phyloP scores from a whole-genome alignment of 2,329 filamentous ascomycete genomes.

The Aspergillus tamarii region DNA sequence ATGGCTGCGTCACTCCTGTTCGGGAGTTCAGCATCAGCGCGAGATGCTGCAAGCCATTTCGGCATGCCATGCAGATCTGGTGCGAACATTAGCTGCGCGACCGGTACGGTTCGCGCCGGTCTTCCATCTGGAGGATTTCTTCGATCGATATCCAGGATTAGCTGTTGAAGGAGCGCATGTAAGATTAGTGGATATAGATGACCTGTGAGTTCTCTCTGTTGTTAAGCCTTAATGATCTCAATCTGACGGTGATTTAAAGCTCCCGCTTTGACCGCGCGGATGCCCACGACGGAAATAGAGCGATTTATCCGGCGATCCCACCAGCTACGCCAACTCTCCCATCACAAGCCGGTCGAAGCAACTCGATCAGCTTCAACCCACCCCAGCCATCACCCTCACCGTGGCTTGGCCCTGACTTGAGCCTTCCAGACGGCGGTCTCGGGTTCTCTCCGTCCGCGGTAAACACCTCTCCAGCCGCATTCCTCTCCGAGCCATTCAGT shows the following conservation, averaged over 20 bases:
- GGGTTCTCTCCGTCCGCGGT: conserved; percentile 47
- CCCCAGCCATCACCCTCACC: conserved; percentile 24
- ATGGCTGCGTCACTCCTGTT: conserved; percentile 75
- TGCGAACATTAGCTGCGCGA: conserved; percentile 69
- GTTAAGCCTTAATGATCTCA: not conserved
- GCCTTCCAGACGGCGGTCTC: conserved; percentile 21
- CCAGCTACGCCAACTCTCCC: conserved; percentile 17
- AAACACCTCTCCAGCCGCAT: conserved; percentile 36
- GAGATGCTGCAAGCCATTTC: conserved; percentile 79
- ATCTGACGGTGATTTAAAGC: conserved; percentile 1
- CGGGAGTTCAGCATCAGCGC: conserved; percentile 76
- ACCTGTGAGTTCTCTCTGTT: conserved; percentile 34
- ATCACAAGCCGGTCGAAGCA: conserved; percentile 19
- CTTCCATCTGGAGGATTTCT: conserved; percentile 86
- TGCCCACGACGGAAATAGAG: conserved; percentile 19
- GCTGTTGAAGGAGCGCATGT: conserved; percentile 76
- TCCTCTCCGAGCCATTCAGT: conserved; percentile 32
- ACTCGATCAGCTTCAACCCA: conserved; percentile 29
- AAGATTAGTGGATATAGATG: conserved; percentile 69
- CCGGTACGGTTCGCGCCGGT: conserved; percentile 75
- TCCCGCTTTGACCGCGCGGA: conserved; percentile 19
- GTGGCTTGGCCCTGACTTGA: conserved; percentile 12
- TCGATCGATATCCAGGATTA: conserved; percentile 75
- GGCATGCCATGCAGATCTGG: conserved; percentile 77
- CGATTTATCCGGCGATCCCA: conserved; percentile 17